A percentile compares a stretch with the other conserved stretches of the same genome.
These are phyloP conservation scores for Pichia insulana DNA, from an alignment of 805 yeast species.

Conservation along the genomic window DNA sequence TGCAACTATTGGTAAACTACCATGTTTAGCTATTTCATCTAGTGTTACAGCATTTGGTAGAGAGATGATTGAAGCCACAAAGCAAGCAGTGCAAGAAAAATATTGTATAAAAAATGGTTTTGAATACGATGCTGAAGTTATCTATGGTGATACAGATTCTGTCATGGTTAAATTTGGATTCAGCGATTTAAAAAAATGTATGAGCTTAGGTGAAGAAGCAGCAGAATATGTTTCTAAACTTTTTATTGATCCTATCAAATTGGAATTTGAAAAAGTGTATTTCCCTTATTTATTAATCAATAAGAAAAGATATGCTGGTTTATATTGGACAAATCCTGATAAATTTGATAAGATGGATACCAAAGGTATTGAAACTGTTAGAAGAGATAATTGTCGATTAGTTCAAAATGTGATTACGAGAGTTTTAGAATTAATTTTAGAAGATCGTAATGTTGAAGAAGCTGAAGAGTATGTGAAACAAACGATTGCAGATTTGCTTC, in stretches of 20 bases:
- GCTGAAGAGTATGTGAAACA: slow-evolving; percentile 81
- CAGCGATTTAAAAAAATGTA: slow-evolving; percentile 68
- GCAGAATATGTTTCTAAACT: slow-evolving; percentile 76
- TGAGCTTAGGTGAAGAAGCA: slow-evolving; percentile 91
- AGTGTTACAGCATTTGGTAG: slow-evolving; percentile 95
- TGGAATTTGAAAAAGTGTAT: slow-evolving; percentile 95
- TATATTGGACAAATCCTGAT: slow-evolving; percentile 91
- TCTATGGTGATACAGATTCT: slow-evolving; percentile 98
- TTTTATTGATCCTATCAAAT: slow-evolving; percentile 79
- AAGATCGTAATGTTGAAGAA: slow-evolving; percentile 75
- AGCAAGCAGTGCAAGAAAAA: slow-evolving; percentile 70
- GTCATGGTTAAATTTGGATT: slow-evolving; percentile 98
- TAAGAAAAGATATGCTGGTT: slow-evolving; percentile 94
- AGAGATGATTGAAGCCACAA: slow-evolving; percentile 91
- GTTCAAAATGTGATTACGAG: slow-evolving; percentile 93
- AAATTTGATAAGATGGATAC: slow-evolving; percentile 96
- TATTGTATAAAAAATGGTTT: slow-evolving; percentile 79
- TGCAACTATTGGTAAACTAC: slow-evolving; percentile 94
- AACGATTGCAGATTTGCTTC: slow-evolving; percentile 82
- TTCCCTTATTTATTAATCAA: slow-evolving; percentile 90
- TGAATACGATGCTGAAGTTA: slow-evolving; percentile 78
- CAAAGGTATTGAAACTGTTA: slow-evolving; percentile 95
- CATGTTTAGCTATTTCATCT: slow-evolving; percentile 93
- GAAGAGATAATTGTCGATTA: slow-evolving; percentile 93
- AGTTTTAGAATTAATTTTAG: slow-evolving; percentile 74